A percentile compares a stretch with the other conserved stretches of the same genome.
phyloP scores from a whole-genome alignment of 495 filamentous ascomycete genomes.

The Trichocladium antarcticum region DNA sequence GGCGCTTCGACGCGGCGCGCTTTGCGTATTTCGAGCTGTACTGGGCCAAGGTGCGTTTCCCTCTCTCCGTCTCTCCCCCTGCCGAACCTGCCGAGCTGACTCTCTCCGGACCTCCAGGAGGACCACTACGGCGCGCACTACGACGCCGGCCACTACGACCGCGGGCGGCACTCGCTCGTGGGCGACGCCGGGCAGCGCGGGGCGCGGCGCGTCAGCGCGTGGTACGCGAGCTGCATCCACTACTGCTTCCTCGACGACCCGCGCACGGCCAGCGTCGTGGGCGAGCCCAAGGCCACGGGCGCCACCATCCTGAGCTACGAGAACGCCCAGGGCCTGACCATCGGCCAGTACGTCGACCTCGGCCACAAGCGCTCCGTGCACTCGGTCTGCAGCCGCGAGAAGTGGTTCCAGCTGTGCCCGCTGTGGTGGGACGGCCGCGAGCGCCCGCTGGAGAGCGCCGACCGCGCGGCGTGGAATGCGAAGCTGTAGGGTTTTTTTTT shows the following conservation, averaged over 20 bases:
- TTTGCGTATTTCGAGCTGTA: conserved; percentile 59
- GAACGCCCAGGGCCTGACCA: conserved; percentile 46
- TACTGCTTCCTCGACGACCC: conserved; percentile 57
- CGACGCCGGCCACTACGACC: conserved; percentile 48
- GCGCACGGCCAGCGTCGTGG: conserved; percentile 47
- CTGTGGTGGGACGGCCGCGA: conserved; percentile 30
- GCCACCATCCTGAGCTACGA: conserved; percentile 49
- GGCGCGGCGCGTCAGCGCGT: conserved; percentile 50
- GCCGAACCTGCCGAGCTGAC: not conserved
- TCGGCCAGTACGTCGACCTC: conserved; percentile 51
- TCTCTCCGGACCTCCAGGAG: conserved; percentile 33
- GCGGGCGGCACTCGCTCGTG: conserved; percentile 54
- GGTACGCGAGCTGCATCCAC: conserved; percentile 54
- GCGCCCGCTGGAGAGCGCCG: conserved; percentile 35
- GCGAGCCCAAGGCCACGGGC: conserved; percentile 49
- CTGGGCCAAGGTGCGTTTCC: conserved; percentile 47
- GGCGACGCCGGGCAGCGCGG: conserved; percentile 49
- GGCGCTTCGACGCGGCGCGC: conserved; percentile 43
- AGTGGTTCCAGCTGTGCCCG: conserved; percentile 53
- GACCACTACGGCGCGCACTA: conserved; percentile 54
- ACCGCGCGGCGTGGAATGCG: conserved; percentile 41
- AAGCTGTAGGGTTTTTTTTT: conserved; percentile 23
- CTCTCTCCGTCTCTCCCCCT: not conserved
- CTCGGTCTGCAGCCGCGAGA: conserved; percentile 46
- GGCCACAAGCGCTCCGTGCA: conserved; percentile 52